Conservation (phyloP, 106 monocot genomes). For the Chionographis japonica region DNA sequence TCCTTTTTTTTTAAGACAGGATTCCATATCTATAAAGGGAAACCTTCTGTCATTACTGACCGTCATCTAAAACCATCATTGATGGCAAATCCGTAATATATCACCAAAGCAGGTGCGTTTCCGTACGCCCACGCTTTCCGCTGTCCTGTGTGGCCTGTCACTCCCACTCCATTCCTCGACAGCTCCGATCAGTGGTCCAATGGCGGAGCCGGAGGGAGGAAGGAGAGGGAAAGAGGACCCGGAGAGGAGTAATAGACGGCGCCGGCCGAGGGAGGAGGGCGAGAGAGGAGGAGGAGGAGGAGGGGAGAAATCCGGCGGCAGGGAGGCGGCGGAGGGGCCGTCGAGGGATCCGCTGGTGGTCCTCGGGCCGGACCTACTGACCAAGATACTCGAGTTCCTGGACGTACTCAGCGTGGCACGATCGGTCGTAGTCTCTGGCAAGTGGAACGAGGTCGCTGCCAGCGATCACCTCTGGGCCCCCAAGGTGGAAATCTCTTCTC, state of each 20-base stretch:
- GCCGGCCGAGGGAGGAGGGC: background rate
- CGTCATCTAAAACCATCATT: too few relatives aligned
- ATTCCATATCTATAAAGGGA: too few relatives aligned
- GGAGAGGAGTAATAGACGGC: background rate
- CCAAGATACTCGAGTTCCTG: conserved; percentile 29
- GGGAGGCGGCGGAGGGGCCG: background rate
- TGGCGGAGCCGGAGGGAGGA: too few relatives aligned
- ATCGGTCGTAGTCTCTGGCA: conserved; percentile 32
- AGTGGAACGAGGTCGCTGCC: conserved; percentile 43
- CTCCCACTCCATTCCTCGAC: too few relatives aligned
- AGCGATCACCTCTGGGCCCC: conserved; percentile 49
- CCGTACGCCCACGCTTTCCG: too few relatives aligned
- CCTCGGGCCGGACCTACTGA: conserved; percentile 44
- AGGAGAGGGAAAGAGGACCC: background rate
- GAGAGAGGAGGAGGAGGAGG: background rate
- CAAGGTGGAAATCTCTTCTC: conserved; percentile 17
- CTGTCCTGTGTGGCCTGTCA: background rate
- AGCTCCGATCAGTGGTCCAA: too few relatives aligned
- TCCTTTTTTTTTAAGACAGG: too few relatives aligned
- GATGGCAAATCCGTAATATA: conserved; percentile 2
- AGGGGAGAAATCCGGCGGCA: background rate
- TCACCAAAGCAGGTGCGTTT: background rate
- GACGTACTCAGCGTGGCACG: conserved; percentile 77
- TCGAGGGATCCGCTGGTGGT: conserved; percentile 38
- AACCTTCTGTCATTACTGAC: too few relatives aligned